Evolutionary conservation across 2,329 filamentous ascomycete genomes (phyloP), one percentile per base, ranked within the genome.

Genomic region (Fusarium sp.): DNA sequence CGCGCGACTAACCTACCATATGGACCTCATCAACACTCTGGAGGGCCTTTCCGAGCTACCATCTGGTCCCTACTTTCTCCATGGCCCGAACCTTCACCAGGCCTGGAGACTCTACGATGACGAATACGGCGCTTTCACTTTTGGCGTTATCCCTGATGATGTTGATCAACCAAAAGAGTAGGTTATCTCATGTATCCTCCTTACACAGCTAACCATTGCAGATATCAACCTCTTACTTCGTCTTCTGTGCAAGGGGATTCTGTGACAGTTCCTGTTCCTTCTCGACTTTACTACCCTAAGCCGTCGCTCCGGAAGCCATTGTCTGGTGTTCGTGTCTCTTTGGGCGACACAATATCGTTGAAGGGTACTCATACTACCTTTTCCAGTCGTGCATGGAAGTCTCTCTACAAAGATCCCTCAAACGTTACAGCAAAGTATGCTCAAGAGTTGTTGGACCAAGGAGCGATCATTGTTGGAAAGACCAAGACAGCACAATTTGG

Each of bases 321-420:
- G 10, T 80, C 76, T 16, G 82, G 82, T 18, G 59, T 77, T 18
- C 80, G 82, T 6, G 58, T 82, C 6, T 72, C 79, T 24, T 63
- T 83, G 13, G 75, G 77, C 20, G 81, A 83, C 37, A 67, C 74
- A 6, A 66, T 78, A 34, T 73, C 78, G 5, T 59, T 83, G 1
- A 67, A 75, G n/a, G 90, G 90, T 3, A 76, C 90, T 0, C 82
- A 82, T 14, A 90, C 87, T 0, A 83, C 83, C 2, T 81, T 86
- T 32, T 90, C 89, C 0, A 90, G 88, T 57, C 80, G 86, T 32
- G 85, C 88, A 3, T 91, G 86, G 82, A 84, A 83, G 24, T 79
- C 84, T 34, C 77, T 91, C 4, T 86, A 88, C 57, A 79, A 81
- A 2, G 73, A 81, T 4, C 79, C 82, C 0, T 75, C 75, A 6